Conservation (phyloP, 192 early-diverging fungal genomes). For the Rhizophagus clarus region DNA sequence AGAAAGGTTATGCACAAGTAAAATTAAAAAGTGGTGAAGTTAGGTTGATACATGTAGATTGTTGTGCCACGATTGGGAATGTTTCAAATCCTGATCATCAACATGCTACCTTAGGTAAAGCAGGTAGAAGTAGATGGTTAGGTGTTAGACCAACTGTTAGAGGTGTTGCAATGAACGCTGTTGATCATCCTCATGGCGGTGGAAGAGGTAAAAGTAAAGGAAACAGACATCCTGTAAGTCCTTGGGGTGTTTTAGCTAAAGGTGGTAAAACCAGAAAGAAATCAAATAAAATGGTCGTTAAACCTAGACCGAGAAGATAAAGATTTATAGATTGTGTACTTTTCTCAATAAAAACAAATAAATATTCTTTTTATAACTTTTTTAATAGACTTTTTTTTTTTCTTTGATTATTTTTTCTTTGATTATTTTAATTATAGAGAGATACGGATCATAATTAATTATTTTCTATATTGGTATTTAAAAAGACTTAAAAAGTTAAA, state of each 20-base stretch:
- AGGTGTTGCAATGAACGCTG: constrained; percentile 94
- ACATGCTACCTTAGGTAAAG: constrained; percentile 84
- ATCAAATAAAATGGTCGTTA: constrained; percentile 71
- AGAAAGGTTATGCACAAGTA: constrained; percentile 81
- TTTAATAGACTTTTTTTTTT: background rate
- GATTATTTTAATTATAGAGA: too few species aligned
- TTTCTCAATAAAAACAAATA: too few species aligned
- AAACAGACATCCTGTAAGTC: constrained; percentile 73
- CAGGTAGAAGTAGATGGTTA: constrained; percentile 77
- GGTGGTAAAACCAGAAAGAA: constrained; percentile 83
- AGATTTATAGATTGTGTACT: background rate
- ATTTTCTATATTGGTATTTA: too few species aligned
- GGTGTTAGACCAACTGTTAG: constrained; percentile 91
- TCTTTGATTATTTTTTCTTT: too few species aligned
- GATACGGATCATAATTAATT: too few species aligned
- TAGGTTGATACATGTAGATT: constrained; percentile 79
- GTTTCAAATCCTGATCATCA: constrained; percentile 91
- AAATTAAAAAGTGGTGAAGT: constrained; percentile 86
- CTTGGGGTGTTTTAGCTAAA: constrained; percentile 93
- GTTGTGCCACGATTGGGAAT: constrained; percentile 86
- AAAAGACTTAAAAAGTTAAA: too few species aligned
- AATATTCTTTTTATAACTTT: background rate
- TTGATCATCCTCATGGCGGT: constrained; percentile 98
- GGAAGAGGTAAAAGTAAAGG: constrained; percentile 93
- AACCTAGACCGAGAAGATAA: constrained; percentile 61